Base-by-base conservation (phyloP, 352 stramenopile species). In the Phytophthora pseudosyringae region DNA sequence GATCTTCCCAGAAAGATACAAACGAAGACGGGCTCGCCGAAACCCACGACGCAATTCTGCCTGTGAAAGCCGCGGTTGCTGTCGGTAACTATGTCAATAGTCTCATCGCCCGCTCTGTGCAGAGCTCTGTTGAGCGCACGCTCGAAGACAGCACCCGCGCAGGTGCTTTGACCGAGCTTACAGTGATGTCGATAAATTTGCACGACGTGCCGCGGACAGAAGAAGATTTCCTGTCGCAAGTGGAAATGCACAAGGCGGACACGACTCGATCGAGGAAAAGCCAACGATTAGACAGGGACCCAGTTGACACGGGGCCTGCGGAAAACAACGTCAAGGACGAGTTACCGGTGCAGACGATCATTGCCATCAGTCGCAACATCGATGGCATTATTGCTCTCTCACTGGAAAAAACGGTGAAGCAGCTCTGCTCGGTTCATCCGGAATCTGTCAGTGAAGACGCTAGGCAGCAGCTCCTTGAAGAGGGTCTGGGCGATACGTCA, bases 311-410 rank as follows among this genome's bases (percentile, higher is more conserved):
- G 29, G 39, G 15, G 7, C 15, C 18, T 6, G n/a, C 13, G 31
- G 64, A 70, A 55, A 64, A 73, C 31, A 65, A 64, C 26, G 18
- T 10, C 15, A 31, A 63, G n/a, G 56, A 63, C 5, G 59, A 79
- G 16, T 16, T 78, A 13, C 43, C 68, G 1, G 64, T 76, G 36
- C 71, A 78, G 31, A 73, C 74, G 21, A 62, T 66, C 16, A 74
- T 83, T 21, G 71, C 67, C n/a, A 71, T 83, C 47, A 64, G 64
- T 46, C 75, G 71, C 43, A 78, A 50, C 28, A 63, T 86, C 6
- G 53, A 74, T 29, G 71, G 73, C 2, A 70, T 86, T 5, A 68
- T 86, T n/a, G 71, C 71, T 26, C 58, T 67, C 10, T 78, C 76
- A 16, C 35, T 86, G 0, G 68, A 81, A 32, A 76, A 78, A 41